These are phyloP conservation scores for Mycena vitilis DNA, from an alignment of 768 basidiomycete genomes.

Conservation along the genomic window DNA sequence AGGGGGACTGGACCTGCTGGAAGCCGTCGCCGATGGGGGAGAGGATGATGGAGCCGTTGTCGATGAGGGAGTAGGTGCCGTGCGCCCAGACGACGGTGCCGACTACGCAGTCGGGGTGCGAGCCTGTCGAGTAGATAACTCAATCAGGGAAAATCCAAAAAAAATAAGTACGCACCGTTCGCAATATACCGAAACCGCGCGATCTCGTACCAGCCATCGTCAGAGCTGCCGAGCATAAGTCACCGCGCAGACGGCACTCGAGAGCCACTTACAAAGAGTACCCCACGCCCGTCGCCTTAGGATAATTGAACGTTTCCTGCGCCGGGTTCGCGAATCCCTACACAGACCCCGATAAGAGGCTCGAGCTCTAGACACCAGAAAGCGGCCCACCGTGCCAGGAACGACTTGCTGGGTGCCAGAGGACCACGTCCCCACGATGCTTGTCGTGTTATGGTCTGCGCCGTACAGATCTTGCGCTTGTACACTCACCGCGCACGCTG, in stretches of 20 bases:
- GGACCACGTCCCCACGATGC: slow-evolving; percentile 32
- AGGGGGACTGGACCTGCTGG: slow-evolving; percentile 82
- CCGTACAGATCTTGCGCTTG: slow-evolving; percentile 23
- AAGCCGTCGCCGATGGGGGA: slow-evolving; percentile 76
- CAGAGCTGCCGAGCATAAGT: slow-evolving; percentile 53
- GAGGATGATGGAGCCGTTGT: slow-evolving; percentile 72
- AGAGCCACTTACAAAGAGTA: slow-evolving; percentile 67
- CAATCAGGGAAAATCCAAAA: background rate
- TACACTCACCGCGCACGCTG: slow-evolving; percentile 5
- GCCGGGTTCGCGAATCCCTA: slow-evolving; percentile 77
- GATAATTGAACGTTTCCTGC: slow-evolving; percentile 75
- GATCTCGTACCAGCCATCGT: slow-evolving; percentile 74
- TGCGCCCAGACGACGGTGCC: slow-evolving; percentile 80
- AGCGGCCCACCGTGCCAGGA: slow-evolving; percentile 23
- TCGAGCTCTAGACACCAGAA: background rate
- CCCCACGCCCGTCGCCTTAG: slow-evolving; percentile 72
- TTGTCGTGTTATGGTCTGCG: slow-evolving; percentile 29
- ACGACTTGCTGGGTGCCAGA: slow-evolving; percentile 33
- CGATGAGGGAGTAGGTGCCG: slow-evolving; percentile 64
- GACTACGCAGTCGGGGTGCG: slow-evolving; percentile 74
- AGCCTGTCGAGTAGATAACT: slow-evolving; percentile 51
- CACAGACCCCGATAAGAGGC: background rate
- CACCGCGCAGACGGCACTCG: background rate
- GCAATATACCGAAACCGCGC: slow-evolving; percentile 77
- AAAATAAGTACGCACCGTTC: slow-evolving; percentile 62